These are phyloP conservation scores for Lactarius tabidus DNA, from an alignment of 768 basidiomycete species.

Conservation along the genomic window DNA sequence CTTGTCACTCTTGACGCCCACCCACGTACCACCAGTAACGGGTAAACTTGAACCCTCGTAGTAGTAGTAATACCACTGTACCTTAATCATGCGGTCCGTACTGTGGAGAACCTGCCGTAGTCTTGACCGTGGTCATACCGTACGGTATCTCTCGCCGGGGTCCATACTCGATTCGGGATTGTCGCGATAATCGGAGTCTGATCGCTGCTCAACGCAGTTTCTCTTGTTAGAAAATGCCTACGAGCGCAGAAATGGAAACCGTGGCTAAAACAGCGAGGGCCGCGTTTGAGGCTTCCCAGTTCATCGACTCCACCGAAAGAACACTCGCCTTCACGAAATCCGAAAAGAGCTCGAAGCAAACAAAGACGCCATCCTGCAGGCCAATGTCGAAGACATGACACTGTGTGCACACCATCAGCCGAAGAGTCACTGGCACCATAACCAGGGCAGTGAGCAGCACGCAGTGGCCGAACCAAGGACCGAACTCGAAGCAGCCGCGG, in stretches of 20 bases:
- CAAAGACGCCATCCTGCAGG: conserved; percentile 67
- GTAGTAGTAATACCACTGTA: too few relatives aligned
- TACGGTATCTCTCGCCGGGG: too few relatives aligned
- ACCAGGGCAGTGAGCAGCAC: conserved; percentile 57
- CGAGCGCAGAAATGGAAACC: conserved; percentile 34
- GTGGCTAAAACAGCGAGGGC: conserved; percentile 77
- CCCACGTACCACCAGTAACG: too few relatives aligned
- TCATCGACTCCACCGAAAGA: conserved; percentile 64
- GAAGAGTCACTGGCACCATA: neutral
- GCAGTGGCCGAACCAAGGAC: conserved; percentile 73
- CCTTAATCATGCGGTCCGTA: too few relatives aligned
- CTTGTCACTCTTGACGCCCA: too few relatives aligned
- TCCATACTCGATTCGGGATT: too few relatives aligned
- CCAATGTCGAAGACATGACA: conserved; percentile 74
- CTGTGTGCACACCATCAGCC: conserved; percentile 42
- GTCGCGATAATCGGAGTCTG: too few relatives aligned
- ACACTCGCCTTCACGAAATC: conserved; percentile 70
- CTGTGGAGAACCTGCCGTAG: too few relatives aligned
- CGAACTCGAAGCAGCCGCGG: conserved; percentile 50
- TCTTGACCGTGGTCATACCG: too few relatives aligned
- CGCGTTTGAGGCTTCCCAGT: conserved; percentile 86
- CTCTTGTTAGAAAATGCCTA: too few relatives aligned
- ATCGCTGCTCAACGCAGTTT: neutral
- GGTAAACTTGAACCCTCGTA: too few relatives aligned
- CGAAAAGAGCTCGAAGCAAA: conserved; percentile 56